Conservation (phyloP, 2,329 filamentous ascomycete species). For the Rhynchosporium agropyri region DNA sequence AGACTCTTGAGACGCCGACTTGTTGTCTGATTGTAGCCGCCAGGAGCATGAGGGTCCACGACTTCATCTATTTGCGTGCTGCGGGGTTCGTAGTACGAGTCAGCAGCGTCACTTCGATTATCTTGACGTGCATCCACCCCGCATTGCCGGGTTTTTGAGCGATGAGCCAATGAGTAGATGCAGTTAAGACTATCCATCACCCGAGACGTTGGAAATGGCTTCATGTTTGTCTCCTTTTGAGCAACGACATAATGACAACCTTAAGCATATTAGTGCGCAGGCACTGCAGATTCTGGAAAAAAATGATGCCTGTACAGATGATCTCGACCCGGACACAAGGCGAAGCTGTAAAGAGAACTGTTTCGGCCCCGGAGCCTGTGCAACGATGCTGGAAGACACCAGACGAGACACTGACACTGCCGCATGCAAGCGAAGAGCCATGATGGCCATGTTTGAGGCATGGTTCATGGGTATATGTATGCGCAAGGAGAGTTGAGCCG, state of each 20-base stretch:
- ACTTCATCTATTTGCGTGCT: slow-evolving; percentile 3
- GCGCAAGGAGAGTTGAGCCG: slow-evolving; percentile 5
- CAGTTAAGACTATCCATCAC: not conserved
- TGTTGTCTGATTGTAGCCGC: slow-evolving; percentile 2
- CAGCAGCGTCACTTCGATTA: not conserved
- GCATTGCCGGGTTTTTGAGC: not conserved
- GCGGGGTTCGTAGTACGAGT: not conserved
- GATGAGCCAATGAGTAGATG: not conserved
- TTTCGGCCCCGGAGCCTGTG: slow-evolving; percentile 1
- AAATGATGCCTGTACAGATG: not conserved
- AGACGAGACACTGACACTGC: slow-evolving; percentile 5
- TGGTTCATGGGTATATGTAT: not conserved
- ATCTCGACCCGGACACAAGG: not conserved
- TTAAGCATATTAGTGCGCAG: not conserved
- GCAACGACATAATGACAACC: slow-evolving; percentile 3
- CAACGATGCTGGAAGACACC: slow-evolving; percentile 1
- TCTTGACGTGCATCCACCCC: slow-evolving; percentile 12
- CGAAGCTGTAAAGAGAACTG: not conserved
- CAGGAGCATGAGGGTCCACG: not conserved
- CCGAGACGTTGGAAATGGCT: slow-evolving; percentile 17
- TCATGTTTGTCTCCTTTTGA: slow-evolving; percentile 2
- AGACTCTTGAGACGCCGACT: not conserved
- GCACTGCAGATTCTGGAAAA: slow-evolving; percentile 3
- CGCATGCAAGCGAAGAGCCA: slow-evolving; percentile 12
- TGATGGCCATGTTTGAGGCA: slow-evolving; percentile 15